Percentiles rank a stretch among this genome's conserved stretches.
Evolutionary conservation across 257 asterid genomes (phyloP).

Genomic region (Nicotiana benthamiana): DNA sequence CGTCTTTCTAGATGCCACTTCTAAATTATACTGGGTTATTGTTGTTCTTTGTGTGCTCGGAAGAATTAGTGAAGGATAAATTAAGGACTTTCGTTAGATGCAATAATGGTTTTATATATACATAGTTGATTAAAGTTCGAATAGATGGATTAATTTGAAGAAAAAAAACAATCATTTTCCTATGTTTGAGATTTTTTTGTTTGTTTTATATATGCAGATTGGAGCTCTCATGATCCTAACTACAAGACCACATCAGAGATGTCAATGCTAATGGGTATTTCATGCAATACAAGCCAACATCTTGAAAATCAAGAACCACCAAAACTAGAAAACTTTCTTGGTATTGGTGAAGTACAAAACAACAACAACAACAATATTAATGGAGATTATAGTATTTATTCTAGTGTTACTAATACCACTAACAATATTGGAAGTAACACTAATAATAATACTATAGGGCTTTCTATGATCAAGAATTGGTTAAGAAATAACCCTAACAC

Average conservation of each 20-base stretch:
- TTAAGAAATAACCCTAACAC: conserved; percentile 42
- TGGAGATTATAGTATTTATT: neutral
- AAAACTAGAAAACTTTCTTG: conserved; percentile 64
- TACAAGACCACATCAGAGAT: conserved; percentile 22
- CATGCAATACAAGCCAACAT: conserved; percentile 31
- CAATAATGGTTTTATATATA: too few species aligned
- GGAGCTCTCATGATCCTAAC: conserved; percentile 29
- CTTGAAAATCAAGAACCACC: conserved; percentile 38
- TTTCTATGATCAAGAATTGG: conserved; percentile 85
- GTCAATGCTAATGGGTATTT: conserved; percentile 10
- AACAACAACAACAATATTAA: neutral
- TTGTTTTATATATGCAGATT: conserved; percentile 27
- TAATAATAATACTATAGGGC: conserved; percentile 37
- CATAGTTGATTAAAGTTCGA: too few species aligned
- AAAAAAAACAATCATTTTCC: neutral
- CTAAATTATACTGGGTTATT: too few species aligned
- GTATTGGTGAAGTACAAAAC: conserved; percentile 16
- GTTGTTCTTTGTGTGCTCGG: too few species aligned
- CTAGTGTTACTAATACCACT: neutral
- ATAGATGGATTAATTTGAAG: too few species aligned
- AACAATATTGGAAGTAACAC: neutral
- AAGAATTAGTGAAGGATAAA: too few species aligned
- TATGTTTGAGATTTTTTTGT: neutral
- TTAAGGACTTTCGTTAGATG: too few species aligned
- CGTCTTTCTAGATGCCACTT: accelerated